Evolutionary conservation across 768 basidiomycete genomes (phyloP).

Genomic region (Collybia sordida): DNA sequence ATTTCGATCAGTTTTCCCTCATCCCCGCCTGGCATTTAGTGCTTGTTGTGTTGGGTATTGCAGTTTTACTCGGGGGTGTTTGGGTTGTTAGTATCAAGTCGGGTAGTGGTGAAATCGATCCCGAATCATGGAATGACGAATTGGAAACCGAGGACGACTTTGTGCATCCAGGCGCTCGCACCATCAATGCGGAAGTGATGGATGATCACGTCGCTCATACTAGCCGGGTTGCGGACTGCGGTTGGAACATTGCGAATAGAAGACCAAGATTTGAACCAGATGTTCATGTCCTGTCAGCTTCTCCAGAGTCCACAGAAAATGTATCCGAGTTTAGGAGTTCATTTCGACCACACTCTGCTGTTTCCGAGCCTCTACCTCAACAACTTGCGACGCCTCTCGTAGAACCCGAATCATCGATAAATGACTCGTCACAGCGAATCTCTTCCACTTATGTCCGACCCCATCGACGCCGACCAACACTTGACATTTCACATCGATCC

Average conservation of each 20-base stretch:
- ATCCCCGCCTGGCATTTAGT: conserved; percentile 69
- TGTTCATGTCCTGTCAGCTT: conserved; percentile 12
- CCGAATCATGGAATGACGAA: conserved; percentile 49
- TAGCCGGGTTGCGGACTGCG: conserved; percentile 3
- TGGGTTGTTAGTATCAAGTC: conserved; percentile 86
- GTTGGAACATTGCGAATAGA: conserved; percentile 28
- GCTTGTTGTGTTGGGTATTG: conserved; percentile 76
- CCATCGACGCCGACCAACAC: background rate
- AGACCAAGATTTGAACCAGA: conserved; percentile 30
- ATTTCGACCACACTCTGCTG: background rate
- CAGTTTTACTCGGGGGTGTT: conserved; percentile 79
- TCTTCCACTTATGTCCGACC: background rate
- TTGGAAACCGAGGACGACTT: conserved; percentile 23
- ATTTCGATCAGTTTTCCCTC: conserved; percentile 81
- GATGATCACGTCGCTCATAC: no score
- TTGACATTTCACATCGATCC: background rate
- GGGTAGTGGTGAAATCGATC: conserved; percentile 48
- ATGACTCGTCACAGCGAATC: background rate
- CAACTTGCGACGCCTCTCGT: background rate
- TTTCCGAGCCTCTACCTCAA: background rate
- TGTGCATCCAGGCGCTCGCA: background rate
- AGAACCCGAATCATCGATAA: background rate
- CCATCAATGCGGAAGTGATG: background rate
- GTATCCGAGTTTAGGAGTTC: background rate
- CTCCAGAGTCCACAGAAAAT: background rate